Evolutionary conservation across 768 basidiomycete species (phyloP), one percentile per base, ranked within the genome.

Genomic region (Lactarius hatsudake): DNA sequence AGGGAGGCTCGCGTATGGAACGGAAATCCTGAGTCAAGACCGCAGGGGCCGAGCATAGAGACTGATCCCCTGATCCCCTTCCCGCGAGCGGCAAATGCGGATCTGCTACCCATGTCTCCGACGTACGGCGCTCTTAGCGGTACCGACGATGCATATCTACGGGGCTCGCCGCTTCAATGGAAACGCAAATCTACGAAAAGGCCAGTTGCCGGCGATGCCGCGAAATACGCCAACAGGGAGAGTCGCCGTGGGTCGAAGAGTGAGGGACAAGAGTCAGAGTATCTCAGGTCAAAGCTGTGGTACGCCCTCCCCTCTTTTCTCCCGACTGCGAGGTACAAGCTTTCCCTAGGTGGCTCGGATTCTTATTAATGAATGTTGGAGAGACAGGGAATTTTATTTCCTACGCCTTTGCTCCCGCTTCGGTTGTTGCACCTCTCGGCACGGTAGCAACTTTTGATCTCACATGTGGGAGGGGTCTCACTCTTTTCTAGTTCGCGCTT

Each of bases 391-490:
- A 98, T 74, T 98, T 97, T 73, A 88, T 88, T 57, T 92, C 92
- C 0, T 96, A 96, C 68, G 94, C 88, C 0, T 96, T 84, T 77
- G 93, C 93, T 26, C 94, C 94, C 10, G 93, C 94, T 6, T 93
- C 91, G n/a, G 79, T 96, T 5, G 94, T 98, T 15, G 95, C 96
- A 0, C 96, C 96, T 34, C 81, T 98, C 13, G 96, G 96, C n/a
- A 95, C 93, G 55, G 95, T 96, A 63, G 72, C 78, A 87, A 78
- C 53, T 71, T 71, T 67, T 28, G 38, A 63, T 28, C 53, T 58
- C 57, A 34, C 20, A 51, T 59, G 26, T 30, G 67, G 45, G 55
- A 17, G 59, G 42, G 67, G 62, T 73, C 57, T 61, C 43, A 62
- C 34, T 30, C 23, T 58, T 60, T n/a, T 59, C 18, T 63, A 94